Evolutionary conservation across 208 protist genomes (phyloP).

Genomic region (Angomonas deanei): DNA sequence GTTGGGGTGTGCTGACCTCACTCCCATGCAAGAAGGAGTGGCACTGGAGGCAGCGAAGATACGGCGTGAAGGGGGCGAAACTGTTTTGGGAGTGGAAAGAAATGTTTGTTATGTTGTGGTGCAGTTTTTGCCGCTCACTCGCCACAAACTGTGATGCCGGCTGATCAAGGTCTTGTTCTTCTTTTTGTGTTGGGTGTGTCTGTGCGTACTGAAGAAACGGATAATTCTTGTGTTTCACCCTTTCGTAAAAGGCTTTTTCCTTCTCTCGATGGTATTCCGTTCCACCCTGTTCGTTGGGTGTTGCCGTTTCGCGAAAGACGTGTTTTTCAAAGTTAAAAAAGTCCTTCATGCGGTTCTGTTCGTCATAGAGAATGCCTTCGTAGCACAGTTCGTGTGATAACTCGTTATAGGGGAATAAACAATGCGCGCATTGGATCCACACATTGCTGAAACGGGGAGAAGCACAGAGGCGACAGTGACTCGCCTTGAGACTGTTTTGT

Average conservation of each 20-base stretch:
- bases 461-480: not conserved
- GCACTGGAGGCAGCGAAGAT: not conserved
- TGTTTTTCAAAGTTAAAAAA: not conserved
- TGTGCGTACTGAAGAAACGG: not conserved
- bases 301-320: not conserved
- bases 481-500: not conserved
- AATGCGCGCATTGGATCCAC: not conserved
- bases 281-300: not conserved
- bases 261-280: not conserved
- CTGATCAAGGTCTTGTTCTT: not conserved
- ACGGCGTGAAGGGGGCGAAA: not conserved
- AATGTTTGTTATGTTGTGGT: too few relatives aligned
- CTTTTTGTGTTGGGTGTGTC: too few relatives aligned
- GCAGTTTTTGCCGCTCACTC: not conserved
- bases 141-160: not conserved
- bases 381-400: not conserved
- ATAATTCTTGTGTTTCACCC: not conserved
- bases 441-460: not conserved
- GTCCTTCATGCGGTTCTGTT: not conserved
- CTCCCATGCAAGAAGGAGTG: not conserved
- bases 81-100: not conserved
- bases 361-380: not conserved
- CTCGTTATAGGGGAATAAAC: not conserved
- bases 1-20: not conserved
- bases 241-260: not conserved